Conservation (phyloP, 768 basidiomycete genomes). For the Basidioascus undulatus region DNA sequence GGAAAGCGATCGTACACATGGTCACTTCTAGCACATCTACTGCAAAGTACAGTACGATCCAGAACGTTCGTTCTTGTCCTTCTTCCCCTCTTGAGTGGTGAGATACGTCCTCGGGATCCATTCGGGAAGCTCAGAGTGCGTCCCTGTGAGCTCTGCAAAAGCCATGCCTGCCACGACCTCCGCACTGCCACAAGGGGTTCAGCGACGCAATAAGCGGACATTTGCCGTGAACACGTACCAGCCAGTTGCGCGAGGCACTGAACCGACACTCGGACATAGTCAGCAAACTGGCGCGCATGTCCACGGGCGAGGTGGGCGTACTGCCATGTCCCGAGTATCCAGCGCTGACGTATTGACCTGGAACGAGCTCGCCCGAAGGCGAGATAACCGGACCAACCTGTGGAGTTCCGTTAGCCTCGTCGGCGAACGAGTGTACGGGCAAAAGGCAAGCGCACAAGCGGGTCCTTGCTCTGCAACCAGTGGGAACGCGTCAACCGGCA, state of each 20-base stretch:
- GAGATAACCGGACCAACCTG: conserved; percentile 40
- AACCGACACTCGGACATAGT: background rate
- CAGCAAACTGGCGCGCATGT: background rate
- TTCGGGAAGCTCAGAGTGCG: conserved; percentile 28
- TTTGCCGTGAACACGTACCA: conserved; percentile 25
- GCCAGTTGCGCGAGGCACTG: conserved; percentile 41
- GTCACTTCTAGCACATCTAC: too few species aligned
- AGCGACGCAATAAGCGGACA: background rate
- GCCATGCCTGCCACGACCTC: conserved; percentile 40
- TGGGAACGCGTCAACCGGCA: too few species aligned
- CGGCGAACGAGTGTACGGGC: background rate
- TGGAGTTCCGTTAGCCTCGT: background rate
- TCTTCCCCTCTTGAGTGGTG: too few species aligned
- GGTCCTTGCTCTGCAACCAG: conserved; percentile 36
- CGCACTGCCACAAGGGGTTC: conserved; percentile 23
- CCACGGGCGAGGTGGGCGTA: background rate
- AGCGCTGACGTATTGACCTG: conserved; percentile 45
- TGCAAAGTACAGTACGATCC: too few species aligned
- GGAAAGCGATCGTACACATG: too few species aligned
- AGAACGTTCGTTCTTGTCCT: too few species aligned
- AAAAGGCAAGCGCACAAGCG: background rate
- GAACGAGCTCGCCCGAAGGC: conserved; percentile 9
- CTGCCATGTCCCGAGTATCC: conserved; percentile 55
- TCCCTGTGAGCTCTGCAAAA: conserved; percentile 23
- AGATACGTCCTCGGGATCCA: conserved; percentile 34